Base-by-base conservation (phyloP, 495 filamentous ascomycete genomes). In the Glutinoglossum americanum region DNA sequence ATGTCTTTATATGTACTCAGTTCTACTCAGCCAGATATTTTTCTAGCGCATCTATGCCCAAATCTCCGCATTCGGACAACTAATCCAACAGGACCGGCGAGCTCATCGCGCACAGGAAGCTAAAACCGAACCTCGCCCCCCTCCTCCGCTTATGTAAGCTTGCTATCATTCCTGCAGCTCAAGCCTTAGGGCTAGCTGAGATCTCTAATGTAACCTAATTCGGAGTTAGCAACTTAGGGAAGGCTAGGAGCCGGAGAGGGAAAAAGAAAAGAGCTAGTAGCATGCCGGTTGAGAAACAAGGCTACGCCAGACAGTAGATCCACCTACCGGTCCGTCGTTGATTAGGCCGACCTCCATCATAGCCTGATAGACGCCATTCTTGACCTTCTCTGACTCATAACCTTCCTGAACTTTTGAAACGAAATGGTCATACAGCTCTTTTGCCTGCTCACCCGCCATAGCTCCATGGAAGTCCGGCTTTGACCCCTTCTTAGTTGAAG, bases 291-390 rank as follows among this genome's bases (percentile, higher is more conserved):
- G 17, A 11, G 9, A 48, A 33, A 9, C 30, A 33, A 33, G 30
- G 63, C 79, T 63, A 74, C 69, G 74, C 77, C 81, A 68, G 30
- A 9, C 72, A 71, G 69, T 76, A 82, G 66, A 81, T 72, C 60
- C 82, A 68, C 86, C 79, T 76, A 95, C 89, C 67, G 89, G 89
- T 58, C 89, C 90, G 66, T 97, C 89, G 63, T 97, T 97, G 37
- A 94, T 81, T 26, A 95, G 66, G 59, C 85, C 84, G 59, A 96
- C 92, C 63, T 96, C 84, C 92, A 97, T 99, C 89, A 95, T 95
- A 55, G 93, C 92, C 63, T 94, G 89, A 67, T 97, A 99, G 37
- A 94, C 80, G 15, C 93, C 93, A 65, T 97, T 83, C 64, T 93
- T 89, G 59, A 99, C 89, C 61, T 77, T 83, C 17, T 88, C 87